Evolutionary conservation across 208 protist species (phyloP), one percentile per base, ranked within the genome.

Genomic region (Crithidia brevicula): DNA sequence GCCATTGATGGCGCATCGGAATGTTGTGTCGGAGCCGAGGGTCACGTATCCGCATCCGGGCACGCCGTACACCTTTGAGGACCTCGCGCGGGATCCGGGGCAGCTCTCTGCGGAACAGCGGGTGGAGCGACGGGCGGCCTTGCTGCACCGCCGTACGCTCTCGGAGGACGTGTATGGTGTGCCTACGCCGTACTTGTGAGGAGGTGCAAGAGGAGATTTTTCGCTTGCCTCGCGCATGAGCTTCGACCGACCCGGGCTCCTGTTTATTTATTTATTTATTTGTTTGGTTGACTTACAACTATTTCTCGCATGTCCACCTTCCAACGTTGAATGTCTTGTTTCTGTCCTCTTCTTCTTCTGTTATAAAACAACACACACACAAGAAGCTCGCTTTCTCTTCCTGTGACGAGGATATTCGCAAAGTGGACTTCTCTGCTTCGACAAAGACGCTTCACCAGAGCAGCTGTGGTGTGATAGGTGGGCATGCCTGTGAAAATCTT

Each of bases 1-100:
- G n/a, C n/a, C n/a, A n/a, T n/a, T n/a, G 22, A 47, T 10, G 38
- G 27, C 10, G 18, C 8, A 22, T 1, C 10, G 22, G 42, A 11
- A 16, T 16, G 23, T 9, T 8, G 52, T 13, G 3, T 16, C 25
- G 4, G 34, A 28, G 25, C 49, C 46, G 18, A 50, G 38, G 1
- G 67, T 66, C 36, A 73, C 36, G 6, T 73, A 60, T 22, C 67
- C 67, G 3, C 67, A 65, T 34, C 58, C 67, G 5, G 56, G 67
- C n/a, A 31, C 9, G 23, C 49, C 67, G 4, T 57, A 58, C 57
- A 66, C 57, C 5, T 73, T 58, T 43, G 46, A 66, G 13, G 67
- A 66, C 40, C 58, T 73, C n/a, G 50, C 50, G 1, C 56, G 53
- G 9, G 31, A 65, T 25, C 58, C 67, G n/a, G 46, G 64, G 34